Conservation (phyloP, 148 eudicot genomes). For the Fallopia convolvulus region DNA sequence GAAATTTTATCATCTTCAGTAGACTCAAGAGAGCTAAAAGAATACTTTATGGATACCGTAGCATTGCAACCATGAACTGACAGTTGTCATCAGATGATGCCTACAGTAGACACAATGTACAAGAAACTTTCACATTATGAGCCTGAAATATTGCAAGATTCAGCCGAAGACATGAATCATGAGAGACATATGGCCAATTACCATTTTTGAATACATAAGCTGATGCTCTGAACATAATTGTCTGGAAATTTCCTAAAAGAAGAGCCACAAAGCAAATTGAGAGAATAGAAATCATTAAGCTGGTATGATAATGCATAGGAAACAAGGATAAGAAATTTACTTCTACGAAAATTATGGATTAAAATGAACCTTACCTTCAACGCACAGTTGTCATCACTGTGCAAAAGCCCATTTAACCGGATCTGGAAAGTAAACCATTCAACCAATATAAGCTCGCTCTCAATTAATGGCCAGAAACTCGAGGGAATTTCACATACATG, state of each 20-base stretch:
- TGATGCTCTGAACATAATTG: slow-evolving; percentile 80
- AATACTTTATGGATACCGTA: slow-evolving; percentile 41
- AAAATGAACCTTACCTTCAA: slow-evolving; percentile 49
- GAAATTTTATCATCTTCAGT: not conserved
- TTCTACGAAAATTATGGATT: not conserved
- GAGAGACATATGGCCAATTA: slow-evolving; percentile 18
- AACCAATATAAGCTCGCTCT: not conserved
- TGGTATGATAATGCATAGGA: not conserved
- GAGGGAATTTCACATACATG: not conserved
- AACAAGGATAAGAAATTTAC: not conserved
- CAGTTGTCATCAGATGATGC: slow-evolving; percentile 95
- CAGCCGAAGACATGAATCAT: not conserved
- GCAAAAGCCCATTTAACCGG: slow-evolving; percentile 82
- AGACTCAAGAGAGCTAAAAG: not conserved
- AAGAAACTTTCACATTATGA: slow-evolving; percentile 5
- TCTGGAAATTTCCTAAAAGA: slow-evolving; percentile 72
- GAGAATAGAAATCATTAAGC: not conserved
- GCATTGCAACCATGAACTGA: slow-evolving; percentile 71
- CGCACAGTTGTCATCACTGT: slow-evolving; percentile 85
- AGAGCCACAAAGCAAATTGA: slow-evolving; percentile 9
- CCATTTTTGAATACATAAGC: slow-evolving; percentile 77
- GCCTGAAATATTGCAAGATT: not conserved
- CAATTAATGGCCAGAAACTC: not conserved
- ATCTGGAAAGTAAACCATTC: slow-evolving; percentile 42
- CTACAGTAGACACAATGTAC: slow-evolving; percentile 29